Evolutionary conservation across 805 yeast species (phyloP).

Genomic region (Candida ovalis): DNA sequence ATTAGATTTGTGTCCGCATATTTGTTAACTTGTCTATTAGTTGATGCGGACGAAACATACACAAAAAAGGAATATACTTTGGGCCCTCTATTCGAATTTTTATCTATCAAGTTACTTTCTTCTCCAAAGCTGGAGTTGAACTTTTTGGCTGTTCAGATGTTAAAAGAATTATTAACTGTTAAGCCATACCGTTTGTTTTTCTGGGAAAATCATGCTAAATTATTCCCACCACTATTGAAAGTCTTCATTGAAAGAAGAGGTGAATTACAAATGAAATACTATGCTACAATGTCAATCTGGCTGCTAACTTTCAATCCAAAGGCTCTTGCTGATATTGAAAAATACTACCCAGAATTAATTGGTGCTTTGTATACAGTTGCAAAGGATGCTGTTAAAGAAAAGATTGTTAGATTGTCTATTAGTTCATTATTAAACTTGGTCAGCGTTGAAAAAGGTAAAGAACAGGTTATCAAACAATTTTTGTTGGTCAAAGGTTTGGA

Average conservation of each 20-base stretch:
- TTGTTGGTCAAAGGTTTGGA: slow-evolving; percentile 72
- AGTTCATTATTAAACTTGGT: slow-evolving; percentile 67
- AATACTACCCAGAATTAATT: slow-evolving; percentile 51
- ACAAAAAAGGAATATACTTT: slow-evolving; percentile 34
- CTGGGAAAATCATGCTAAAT: slow-evolving; percentile 40
- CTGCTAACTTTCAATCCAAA: slow-evolving; percentile 68
- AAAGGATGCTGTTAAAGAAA: slow-evolving; percentile 85
- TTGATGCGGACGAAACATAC: slow-evolving; percentile 18
- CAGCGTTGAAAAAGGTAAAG: slow-evolving; percentile 36
- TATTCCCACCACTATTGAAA: slow-evolving; percentile 46
- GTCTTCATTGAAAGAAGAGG: slow-evolving; percentile 41
- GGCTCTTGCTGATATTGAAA: slow-evolving; percentile 45
- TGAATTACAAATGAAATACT: slow-evolving; percentile 80
- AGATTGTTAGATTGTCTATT: slow-evolving; percentile 80
- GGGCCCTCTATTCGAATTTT: slow-evolving; percentile 35
- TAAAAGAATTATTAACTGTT: slow-evolving; percentile 54
- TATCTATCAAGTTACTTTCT: slow-evolving; percentile 24
- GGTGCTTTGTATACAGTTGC: slow-evolving; percentile 54
- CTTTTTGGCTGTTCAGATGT: slow-evolving; percentile 60
- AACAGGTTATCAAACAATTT: slow-evolving; percentile 57
- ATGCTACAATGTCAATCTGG: slow-evolving; percentile 78
- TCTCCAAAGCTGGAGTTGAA: slow-evolving; percentile 48
- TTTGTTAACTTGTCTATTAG: slow-evolving; percentile 48
- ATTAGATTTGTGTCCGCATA: slow-evolving; percentile 53
- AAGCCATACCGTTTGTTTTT: slow-evolving; percentile 51